Evolutionary conservation across 1,139 yeast genomes (phyloP).

Genomic region (Pichia sp.): DNA sequence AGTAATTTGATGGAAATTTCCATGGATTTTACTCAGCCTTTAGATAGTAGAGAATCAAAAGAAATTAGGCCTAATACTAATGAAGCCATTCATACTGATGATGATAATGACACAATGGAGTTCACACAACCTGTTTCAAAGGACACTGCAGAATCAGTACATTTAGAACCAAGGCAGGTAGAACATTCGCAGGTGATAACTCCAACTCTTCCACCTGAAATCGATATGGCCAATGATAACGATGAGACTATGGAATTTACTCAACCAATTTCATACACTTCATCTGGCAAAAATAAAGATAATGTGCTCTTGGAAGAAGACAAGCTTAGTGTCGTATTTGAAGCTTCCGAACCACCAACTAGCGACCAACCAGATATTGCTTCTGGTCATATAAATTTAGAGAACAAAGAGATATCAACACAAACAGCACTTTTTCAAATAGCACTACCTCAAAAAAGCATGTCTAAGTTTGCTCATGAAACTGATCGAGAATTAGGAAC

Average conservation of each 20-base stretch:
- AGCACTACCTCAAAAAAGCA: background rate
- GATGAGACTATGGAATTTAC: conserved; percentile 16
- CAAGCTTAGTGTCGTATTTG: conserved; percentile 11
- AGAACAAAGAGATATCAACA: too few relatives aligned
- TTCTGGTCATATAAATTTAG: too few relatives aligned
- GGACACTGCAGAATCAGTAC: background rate
- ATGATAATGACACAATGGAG: conserved; percentile 14
- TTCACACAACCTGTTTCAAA: conserved; percentile 11
- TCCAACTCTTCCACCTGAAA: background rate
- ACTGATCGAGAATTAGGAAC: background rate
- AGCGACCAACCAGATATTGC: background rate
- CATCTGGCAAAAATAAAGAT: background rate
- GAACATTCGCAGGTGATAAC: background rate
- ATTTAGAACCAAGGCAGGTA: background rate
- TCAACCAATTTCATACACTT: background rate
- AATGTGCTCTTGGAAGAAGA: background rate
- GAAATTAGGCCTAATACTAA: background rate
- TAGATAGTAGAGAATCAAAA: background rate
- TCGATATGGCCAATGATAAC: background rate
- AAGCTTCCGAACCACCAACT: conserved; percentile 15
- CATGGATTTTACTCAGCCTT: conserved; percentile 11
- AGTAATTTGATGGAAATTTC: conserved; percentile 3
- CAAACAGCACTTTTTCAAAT: background rate
- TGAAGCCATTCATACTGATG: background rate
- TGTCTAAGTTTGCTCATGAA: background rate